These are phyloP conservation scores for Sanghuangporus weigelae DNA, from an alignment of 1,284 basidiomycete species.

Conservation along the genomic window DNA sequence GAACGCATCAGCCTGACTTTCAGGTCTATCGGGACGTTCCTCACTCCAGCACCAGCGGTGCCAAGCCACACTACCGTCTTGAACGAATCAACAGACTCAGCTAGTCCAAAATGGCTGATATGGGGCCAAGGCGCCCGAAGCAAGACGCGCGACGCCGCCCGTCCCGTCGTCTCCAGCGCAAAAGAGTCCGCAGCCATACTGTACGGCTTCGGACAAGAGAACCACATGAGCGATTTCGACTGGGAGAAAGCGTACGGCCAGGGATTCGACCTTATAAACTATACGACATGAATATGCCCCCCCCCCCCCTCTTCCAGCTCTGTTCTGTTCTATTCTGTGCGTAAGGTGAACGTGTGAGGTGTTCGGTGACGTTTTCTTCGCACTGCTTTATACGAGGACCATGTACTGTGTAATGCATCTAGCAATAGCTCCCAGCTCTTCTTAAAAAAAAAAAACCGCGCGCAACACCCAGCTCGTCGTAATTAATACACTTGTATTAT, in stretches of 20 bases:
- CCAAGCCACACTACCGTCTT: background rate
- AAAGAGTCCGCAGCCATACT: constrained; percentile 48
- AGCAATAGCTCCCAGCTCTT: too few relatives aligned
- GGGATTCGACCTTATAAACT: constrained; percentile 66
- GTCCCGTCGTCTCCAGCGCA: constrained; percentile 44
- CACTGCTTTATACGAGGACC: too few relatives aligned
- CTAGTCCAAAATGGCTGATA: constrained; percentile 30
- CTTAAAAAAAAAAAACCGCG: too few relatives aligned
- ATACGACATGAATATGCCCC: constrained; percentile 22
- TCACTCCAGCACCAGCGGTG: constrained; percentile 32
- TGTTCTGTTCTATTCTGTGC: background rate
- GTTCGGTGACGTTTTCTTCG: too few relatives aligned
- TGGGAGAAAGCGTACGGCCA: constrained; percentile 59
- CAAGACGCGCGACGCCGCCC: constrained; percentile 49
- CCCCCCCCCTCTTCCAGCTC: background rate
- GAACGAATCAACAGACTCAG: background rate
- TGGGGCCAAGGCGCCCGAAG: constrained; percentile 64
- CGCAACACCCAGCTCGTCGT: too few relatives aligned
- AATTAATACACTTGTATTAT: too few relatives aligned
- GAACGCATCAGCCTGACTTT: constrained; percentile 75
- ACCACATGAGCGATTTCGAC: constrained; percentile 58
- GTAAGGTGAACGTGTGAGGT: background rate
- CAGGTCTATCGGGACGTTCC: constrained; percentile 67
- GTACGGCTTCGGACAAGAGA: constrained; percentile 64
- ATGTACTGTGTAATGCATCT: too few relatives aligned